Conservation (phyloP, 1,284 basidiomycete species). For the Gomphus sp. region DNA sequence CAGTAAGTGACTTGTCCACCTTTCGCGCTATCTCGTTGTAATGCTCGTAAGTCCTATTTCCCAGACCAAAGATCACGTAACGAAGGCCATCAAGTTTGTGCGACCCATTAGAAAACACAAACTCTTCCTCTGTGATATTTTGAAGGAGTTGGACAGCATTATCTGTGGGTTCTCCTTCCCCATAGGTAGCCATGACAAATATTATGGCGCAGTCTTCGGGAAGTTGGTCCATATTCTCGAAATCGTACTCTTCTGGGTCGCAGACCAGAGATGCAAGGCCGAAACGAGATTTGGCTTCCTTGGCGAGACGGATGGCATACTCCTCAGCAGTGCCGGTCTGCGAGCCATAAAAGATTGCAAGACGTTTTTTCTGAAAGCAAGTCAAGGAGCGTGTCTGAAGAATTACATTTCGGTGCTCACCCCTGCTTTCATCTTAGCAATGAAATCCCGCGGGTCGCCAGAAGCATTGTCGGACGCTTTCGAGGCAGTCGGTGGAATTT, state of each 20-base stretch:
- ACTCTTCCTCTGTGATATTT: constrained; percentile 78
- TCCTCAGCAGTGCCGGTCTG: constrained; percentile 97
- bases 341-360: constrained; percentile 93
- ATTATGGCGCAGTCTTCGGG: constrained; percentile 82
- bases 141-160: constrained; percentile 96
- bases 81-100: constrained; percentile 80
- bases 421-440: constrained; percentile 81
- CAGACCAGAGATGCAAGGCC: constrained; percentile 90
- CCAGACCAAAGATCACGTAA: constrained; percentile 92
- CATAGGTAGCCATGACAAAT: constrained; percentile 97
- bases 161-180: constrained; percentile 98
- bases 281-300: constrained; percentile 91
- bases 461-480: constrained; percentile 48
- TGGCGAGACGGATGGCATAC: constrained; percentile 87
- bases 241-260: constrained; percentile 96
- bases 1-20: constrained; percentile 65
- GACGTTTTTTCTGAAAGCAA: constrained; percentile 73
- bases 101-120: constrained; percentile 78
- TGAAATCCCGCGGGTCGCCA: constrained; percentile 81
- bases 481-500: constrained; percentile 31
- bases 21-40: constrained; percentile 86
- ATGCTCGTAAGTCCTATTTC: constrained; percentile 94
- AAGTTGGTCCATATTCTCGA: constrained; percentile 88
- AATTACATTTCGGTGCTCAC: constrained; percentile 41
- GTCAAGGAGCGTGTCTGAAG: neutral